Evolutionary conservation across 2,329 filamentous ascomycete species (phyloP).

Genomic region (Aureobasidium sp.): DNA sequence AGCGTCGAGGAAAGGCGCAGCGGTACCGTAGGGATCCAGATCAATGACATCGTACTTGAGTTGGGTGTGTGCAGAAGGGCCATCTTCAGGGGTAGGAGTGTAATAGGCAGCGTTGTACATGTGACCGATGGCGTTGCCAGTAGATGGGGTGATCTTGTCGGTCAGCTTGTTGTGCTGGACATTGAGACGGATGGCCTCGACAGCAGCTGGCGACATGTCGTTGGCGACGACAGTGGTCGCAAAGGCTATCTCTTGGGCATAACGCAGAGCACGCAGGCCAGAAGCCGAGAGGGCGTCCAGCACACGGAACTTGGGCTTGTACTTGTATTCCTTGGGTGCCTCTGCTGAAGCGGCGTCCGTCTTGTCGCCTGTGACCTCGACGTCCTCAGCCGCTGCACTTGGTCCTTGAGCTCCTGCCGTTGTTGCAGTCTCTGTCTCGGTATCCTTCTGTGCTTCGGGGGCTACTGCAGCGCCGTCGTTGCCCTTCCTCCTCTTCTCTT

Average conservation of each 20-base stretch:
- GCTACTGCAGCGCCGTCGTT: conserved; percentile 15
- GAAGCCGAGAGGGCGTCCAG: conserved; percentile 92
- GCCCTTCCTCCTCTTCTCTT: conserved; percentile 29
- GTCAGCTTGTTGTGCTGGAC: conserved; percentile 71
- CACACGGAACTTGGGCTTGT: conserved; percentile 57
- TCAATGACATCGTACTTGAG: conserved; percentile 84
- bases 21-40: conserved; percentile 90
- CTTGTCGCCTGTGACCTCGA: neutral
- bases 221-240: conserved; percentile 57
- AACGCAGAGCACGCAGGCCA: conserved; percentile 80
- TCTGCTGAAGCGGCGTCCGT: neutral
- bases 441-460: conserved; percentile 14
- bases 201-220: conserved; percentile 56
- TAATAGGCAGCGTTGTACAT: conserved; percentile 60
- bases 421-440: conserved; percentile 11
- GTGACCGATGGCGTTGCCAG: conserved; percentile 76
- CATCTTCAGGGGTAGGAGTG: conserved; percentile 18
- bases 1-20: conserved; percentile 83
- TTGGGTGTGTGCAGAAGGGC: conserved; percentile 28
- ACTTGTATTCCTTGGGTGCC: conserved; percentile 18
- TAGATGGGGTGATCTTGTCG: conserved; percentile 61
- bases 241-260: conserved; percentile 83
- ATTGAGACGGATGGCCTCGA: conserved; percentile 66
- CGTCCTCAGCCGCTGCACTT: neutral
- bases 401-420: conserved; percentile 12